phyloP scores from a whole-genome alignment of 108 stramenopile species.

The Cyclostephanos tholiformis region DNA sequence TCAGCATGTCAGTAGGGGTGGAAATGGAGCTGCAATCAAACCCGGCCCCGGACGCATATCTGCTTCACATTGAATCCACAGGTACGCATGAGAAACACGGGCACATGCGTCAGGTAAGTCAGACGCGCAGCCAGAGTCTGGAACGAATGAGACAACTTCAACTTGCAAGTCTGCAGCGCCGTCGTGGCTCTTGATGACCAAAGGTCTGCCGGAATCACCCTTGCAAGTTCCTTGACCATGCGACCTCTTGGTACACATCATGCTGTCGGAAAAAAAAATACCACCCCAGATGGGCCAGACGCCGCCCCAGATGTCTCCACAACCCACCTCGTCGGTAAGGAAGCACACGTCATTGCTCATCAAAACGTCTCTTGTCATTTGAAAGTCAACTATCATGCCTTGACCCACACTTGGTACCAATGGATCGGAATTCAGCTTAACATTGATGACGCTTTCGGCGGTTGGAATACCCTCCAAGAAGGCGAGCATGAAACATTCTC shows the following conservation, averaged over 20 bases:
- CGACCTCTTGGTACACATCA: slow-evolving; percentile 31
- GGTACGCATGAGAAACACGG: slow-evolving; percentile 28
- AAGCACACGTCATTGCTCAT: slow-evolving; percentile 19
- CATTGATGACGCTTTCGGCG: neutral
- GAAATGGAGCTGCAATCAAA: slow-evolving; percentile 6
- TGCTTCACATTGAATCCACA: slow-evolving; percentile 31
- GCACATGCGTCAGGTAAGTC: slow-evolving; percentile 52
- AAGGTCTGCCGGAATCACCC: slow-evolving; percentile 44
- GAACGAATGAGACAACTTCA: slow-evolving; percentile 41
- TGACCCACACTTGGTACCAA: slow-evolving; percentile 29
- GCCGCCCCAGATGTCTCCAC: no score
- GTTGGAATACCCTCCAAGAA: slow-evolving; percentile 7
- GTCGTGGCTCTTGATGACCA: slow-evolving; percentile 29
- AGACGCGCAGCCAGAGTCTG: slow-evolving; percentile 17
- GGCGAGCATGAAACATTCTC: slow-evolving; percentile 33
- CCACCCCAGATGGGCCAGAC: slow-evolving; percentile 1
- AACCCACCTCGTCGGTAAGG: slow-evolving; percentile 41
- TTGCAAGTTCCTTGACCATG: slow-evolving; percentile 31
- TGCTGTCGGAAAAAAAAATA: slow-evolving; percentile 15
- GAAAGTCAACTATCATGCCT: slow-evolving; percentile 30
- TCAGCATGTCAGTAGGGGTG: no score
- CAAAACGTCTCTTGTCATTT: neutral
- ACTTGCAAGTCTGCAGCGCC: slow-evolving; percentile 33
- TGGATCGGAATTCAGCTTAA: slow-evolving; percentile 41
- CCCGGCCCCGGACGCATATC: slow-evolving; percentile 2